These are phyloP conservation scores for Wickerhamiella infanticola DNA, from an alignment of 1,139 yeast species.

Conservation along the genomic window DNA sequence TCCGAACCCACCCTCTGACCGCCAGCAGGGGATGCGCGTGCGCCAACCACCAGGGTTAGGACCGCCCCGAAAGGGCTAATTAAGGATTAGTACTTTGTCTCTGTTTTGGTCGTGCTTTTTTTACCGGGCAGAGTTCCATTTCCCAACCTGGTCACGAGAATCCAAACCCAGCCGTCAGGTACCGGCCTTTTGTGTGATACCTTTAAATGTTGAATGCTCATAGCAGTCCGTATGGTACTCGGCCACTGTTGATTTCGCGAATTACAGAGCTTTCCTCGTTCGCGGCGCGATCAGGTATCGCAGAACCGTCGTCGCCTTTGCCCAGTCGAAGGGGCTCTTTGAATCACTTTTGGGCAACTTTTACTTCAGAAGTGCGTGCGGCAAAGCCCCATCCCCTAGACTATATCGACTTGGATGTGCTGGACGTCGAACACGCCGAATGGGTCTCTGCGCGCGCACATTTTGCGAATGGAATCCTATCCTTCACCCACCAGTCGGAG, in stretches of 20 bases:
- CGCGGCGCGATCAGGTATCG: constrained; percentile 1
- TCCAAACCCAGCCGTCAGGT: too few species aligned
- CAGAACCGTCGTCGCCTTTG: neutral
- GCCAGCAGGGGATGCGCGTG: too few species aligned
- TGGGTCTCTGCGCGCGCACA: constrained; percentile 9
- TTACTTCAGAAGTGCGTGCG: constrained; percentile 4
- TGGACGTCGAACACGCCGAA: constrained; percentile 8
- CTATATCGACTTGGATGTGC: constrained; percentile 7
- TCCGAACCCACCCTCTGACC: too few species aligned
- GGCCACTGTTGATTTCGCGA: constrained; percentile 9
- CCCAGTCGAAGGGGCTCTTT: constrained; percentile 9
- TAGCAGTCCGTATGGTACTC: neutral
- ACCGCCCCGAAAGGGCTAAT: neutral
- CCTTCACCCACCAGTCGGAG: constrained; percentile 3
- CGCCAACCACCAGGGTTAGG: neutral
- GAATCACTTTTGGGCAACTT: constrained; percentile 9
- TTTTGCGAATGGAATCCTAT: constrained; percentile 5
- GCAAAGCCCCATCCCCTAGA: neutral
- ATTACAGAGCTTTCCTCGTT: constrained; percentile 4
- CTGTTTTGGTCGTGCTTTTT: neutral
- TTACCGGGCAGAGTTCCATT: neutral
- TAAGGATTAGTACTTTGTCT: neutral
- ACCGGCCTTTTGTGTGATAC: too few species aligned
- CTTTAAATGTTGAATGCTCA: neutral
- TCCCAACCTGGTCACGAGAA: too few species aligned